Evolutionary conservation across 2,329 filamentous ascomycete genomes (phyloP), one percentile per base, ranked within the genome.

Genomic region (Proliferodiscus dingleyae): DNA sequence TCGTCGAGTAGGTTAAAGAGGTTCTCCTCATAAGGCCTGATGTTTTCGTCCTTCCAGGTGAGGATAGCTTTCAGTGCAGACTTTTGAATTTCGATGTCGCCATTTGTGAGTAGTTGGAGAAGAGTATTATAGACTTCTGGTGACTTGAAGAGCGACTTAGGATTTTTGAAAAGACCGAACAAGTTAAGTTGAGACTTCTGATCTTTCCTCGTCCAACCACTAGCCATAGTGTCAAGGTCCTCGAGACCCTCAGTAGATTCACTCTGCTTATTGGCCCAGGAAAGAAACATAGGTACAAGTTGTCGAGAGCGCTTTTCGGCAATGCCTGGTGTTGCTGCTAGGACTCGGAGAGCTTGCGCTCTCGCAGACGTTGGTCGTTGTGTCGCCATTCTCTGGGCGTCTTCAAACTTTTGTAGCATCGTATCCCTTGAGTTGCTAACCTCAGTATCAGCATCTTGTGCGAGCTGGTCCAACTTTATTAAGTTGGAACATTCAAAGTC

Each of bases 1-100:
- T 97, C 93, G 55, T 98, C 93, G 7, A 97, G 77, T 2, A 98
- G 73, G 57, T 89, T 90, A 51, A 89, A 77, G 19, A 98, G 68
- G 56, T 90, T 88, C 56, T 96, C 89, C 58, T 89, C 81, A 61
- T 97, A 95, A 1, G 82, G 75, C 49, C 76, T 77, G 40, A 98
- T 73, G 7, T 77, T 81, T 2, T 83, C 75, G 47, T 86, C 79
- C 64, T 95, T 97, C 91, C 93, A 98, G 0, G 89, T 80, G 42
- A 96, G 73, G 6, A 98, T 78, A 7, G 85, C 87, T 64, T 89
- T 90, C 28, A 98, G 73, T 0, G 89, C 83, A 37, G 84, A 79
- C 55, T 85, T 91, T 64, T 98, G 93, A 13, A 95, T 80, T 55
- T 96, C 91, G 3, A 83, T 75, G 61, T 98, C 93, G 58, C 93